Evolutionary conservation across 768 basidiomycete species (phyloP).

Genomic region (Termitomyces heimii): DNA sequence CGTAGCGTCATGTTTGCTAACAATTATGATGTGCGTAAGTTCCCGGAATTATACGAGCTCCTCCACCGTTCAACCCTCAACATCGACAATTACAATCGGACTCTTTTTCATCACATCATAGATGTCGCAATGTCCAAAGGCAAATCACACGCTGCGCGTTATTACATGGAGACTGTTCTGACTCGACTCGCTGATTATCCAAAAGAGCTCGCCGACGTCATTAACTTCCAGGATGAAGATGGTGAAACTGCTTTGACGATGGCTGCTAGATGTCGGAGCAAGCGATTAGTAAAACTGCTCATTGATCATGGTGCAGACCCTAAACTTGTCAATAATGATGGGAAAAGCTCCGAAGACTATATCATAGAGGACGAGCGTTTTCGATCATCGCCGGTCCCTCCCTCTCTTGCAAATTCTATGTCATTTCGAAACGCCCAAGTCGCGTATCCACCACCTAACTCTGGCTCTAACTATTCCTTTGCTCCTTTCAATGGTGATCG

Average conservation of each 20-base stretch:
- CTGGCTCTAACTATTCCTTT: slow-evolving; percentile 25
- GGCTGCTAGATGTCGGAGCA: slow-evolving; percentile 92
- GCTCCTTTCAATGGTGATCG: slow-evolving; percentile 52
- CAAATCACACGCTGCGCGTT: slow-evolving; percentile 95
- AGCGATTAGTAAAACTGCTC: slow-evolving; percentile 90
- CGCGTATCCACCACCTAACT: slow-evolving; percentile 36
- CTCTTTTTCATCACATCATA: slow-evolving; percentile 96
- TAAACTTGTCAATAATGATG: slow-evolving; percentile 89
- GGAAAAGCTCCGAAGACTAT: slow-evolving; percentile 97
- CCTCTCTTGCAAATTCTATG: slow-evolving; percentile 60
- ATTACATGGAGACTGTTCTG: slow-evolving; percentile 98
- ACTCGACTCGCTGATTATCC: slow-evolving; percentile 87
- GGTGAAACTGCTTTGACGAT: slow-evolving; percentile 97
- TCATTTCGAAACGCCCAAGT: slow-evolving; percentile 70
- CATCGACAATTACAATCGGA: slow-evolving; percentile 96
- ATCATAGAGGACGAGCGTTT: slow-evolving; percentile 98
- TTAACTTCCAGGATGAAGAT: slow-evolving; percentile 99
- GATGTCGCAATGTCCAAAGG: slow-evolving; percentile 97
- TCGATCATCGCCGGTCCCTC: slow-evolving; percentile 81
- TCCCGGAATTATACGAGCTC: slow-evolving; percentile 94
- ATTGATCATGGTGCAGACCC: slow-evolving; percentile 97
- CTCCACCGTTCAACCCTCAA: slow-evolving; percentile 97
- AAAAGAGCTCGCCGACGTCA: slow-evolving; percentile 92
- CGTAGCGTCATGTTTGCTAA: slow-evolving; percentile 99
- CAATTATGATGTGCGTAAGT: slow-evolving; percentile 99